Percentiles rank a stretch among this genome's conserved stretches.
phyloP scores from a whole-genome alignment of 768 basidiomycete genomes.

The Tephrocybe sp. region DNA sequence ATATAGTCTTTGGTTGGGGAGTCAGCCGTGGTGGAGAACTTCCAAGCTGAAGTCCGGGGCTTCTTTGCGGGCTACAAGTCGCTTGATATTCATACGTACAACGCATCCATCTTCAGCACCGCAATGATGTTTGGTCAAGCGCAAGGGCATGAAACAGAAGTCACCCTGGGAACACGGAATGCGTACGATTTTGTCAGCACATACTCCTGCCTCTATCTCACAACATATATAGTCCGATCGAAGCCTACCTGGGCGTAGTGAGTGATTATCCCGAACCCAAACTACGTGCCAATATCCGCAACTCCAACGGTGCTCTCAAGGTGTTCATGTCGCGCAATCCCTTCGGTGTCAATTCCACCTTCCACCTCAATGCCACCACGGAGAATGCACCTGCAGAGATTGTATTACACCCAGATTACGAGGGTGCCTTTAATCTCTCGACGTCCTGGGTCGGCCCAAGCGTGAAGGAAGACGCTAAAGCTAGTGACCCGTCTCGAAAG shows the following conservation, averaged over 20 bases:
- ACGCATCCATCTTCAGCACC: background rate
- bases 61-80: background rate
- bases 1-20: background rate
- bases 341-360: background rate
- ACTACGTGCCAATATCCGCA: background rate
- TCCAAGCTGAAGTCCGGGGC: background rate
- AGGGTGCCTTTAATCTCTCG: constrained; percentile 1
- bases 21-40: background rate
- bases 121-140: constrained; percentile 1
- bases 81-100: background rate
- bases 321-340: background rate
- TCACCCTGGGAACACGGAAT: background rate
- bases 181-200: background rate
- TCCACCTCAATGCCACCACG: constrained; percentile 2
- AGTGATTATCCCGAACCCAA: constrained; percentile 2
- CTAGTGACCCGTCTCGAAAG: background rate
- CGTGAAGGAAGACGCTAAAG: background rate
- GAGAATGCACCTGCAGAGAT: background rate
- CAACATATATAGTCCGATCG: background rate
- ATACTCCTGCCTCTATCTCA: background rate
- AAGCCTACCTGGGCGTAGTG: background rate
- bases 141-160: background rate
- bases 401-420: background rate
- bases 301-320: background rate
- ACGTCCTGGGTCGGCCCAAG: background rate